Evolutionary conservation across 495 filamentous ascomycete species (phyloP).

Genomic region (Massariosphaeria phaeospora): DNA sequence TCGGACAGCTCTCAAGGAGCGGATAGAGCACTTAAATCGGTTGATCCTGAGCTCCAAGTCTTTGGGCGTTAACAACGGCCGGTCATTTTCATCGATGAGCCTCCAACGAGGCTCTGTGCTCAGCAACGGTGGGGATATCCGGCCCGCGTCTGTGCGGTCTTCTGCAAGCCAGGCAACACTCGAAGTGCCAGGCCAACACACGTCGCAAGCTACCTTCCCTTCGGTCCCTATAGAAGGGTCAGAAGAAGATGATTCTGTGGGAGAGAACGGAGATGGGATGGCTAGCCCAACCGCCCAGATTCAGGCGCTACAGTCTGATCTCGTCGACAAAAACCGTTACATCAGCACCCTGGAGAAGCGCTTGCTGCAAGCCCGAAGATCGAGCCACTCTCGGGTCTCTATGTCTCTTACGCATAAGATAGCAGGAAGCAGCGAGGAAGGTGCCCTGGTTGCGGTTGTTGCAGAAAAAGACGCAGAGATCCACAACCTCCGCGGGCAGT

Average conservation of each 20-base stretch:
- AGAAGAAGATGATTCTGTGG: slow-evolving; percentile 63
- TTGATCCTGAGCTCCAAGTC: slow-evolving; percentile 94
- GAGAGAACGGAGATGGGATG: slow-evolving; percentile 80
- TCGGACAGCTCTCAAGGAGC: slow-evolving; percentile 89
- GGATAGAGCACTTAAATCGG: slow-evolving; percentile 95
- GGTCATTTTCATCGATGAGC: slow-evolving; percentile 67
- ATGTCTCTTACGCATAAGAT: slow-evolving; percentile 49
- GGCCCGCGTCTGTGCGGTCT: slow-evolving; percentile 58
- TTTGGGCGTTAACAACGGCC: slow-evolving; percentile 77
- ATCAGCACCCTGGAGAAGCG: slow-evolving; percentile 90
- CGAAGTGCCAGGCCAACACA: slow-evolving; percentile 24
- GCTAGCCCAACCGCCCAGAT: slow-evolving; percentile 78
- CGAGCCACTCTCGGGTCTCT: slow-evolving; percentile 81
- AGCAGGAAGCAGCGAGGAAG: slow-evolving; percentile 58
- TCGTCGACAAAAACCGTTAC: slow-evolving; percentile 92
- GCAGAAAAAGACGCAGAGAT: slow-evolving; percentile 94
- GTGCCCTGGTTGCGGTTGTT: slow-evolving; percentile 60
- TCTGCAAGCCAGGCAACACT: slow-evolving; percentile 44
- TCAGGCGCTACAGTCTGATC: slow-evolving; percentile 82
- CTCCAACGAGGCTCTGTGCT: slow-evolving; percentile 60
- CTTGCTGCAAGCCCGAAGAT: slow-evolving; percentile 82
- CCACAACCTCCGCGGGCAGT: slow-evolving; percentile 74
- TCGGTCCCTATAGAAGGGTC: slow-evolving; percentile 12
- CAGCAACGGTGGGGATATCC: slow-evolving; percentile 42
- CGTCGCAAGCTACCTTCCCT: slow-evolving; percentile 9